A percentile compares a stretch with the other conserved stretches of the same genome.
Conservation (phyloP, 2,329 filamentous ascomycete genomes). For the Fusarium incarnatum region DNA sequence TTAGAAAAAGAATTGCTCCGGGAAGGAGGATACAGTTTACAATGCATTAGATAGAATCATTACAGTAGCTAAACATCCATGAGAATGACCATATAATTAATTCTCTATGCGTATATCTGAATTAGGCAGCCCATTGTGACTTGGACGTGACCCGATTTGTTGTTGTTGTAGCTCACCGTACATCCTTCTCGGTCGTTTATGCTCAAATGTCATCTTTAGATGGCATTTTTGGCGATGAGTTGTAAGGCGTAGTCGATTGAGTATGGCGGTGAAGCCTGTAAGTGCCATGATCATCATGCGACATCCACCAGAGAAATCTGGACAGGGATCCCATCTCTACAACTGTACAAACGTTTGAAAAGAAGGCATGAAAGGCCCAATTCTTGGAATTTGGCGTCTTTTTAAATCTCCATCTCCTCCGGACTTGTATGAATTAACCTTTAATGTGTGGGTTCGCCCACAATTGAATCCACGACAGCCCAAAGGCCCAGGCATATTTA, state of each 20-base stretch:
- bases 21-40: neutral
- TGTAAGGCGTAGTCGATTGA: conserved; percentile 25
- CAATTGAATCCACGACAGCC: neutral
- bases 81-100: neutral
- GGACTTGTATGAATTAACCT: neutral
- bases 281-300: conserved; percentile 40
- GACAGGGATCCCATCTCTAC: conserved; percentile 36
- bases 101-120: neutral
- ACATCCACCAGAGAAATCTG: conserved; percentile 26
- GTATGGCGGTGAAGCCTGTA: conserved; percentile 35
- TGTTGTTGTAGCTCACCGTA: neutral
- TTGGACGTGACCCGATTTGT: conserved; percentile 13
- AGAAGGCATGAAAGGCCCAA: conserved; percentile 16
- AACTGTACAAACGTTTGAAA: conserved; percentile 7
- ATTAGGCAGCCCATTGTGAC: conserved; percentile 4
- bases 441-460: conserved; percentile 17
- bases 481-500: conserved; percentile 1
- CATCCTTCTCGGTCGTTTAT: neutral
- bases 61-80: neutral
- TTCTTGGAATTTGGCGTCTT: conserved; percentile 15
- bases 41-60: conserved; percentile 3
- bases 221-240: neutral
- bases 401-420: neutral
- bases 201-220: neutral
- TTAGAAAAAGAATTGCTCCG: neutral